Conservation (phyloP, 2,329 filamentous ascomycete genomes). For the Epicoccum nigrum region DNA sequence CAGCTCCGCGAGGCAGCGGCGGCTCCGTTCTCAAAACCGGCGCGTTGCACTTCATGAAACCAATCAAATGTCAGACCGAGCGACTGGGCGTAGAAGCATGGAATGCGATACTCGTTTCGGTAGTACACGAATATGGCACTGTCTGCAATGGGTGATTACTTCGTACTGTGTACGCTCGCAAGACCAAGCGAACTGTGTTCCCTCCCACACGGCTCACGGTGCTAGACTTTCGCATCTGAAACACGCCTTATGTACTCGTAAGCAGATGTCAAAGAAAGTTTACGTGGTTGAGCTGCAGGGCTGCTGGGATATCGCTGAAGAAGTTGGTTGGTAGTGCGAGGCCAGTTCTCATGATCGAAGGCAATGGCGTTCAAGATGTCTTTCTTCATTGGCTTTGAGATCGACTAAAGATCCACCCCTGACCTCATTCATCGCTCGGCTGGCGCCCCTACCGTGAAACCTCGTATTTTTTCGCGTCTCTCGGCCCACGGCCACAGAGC, state of each 20-base stretch:
- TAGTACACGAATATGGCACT: conserved; percentile 5
- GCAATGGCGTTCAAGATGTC: conserved; percentile 1
- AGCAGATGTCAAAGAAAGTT: neutral
- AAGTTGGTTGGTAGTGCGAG: conserved; percentile 11
- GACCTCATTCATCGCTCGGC: conserved; percentile 15
- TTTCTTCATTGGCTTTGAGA: conserved; percentile 11
- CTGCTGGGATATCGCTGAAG: conserved; percentile 7
- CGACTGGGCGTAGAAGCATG: conserved; percentile 3
- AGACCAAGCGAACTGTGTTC: conserved; percentile 4
- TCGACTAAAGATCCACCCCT: conserved; percentile 12
- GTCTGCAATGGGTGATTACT: neutral
- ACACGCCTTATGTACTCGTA: too few species aligned
- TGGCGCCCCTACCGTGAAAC: conserved; percentile 17
- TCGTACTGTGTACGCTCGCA: neutral
- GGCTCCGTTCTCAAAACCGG: neutral
- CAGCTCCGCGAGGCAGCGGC: conserved; percentile 2
- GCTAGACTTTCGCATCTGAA: too few species aligned
- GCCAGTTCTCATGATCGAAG: neutral
- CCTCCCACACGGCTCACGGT: too few species aligned
- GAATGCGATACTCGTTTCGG: conserved; percentile 11
- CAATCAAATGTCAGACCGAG: neutral
- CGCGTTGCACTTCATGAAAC: conserved; percentile 1
- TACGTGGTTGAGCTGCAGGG: conserved; percentile 3
- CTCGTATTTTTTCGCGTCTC: conserved; percentile 21
- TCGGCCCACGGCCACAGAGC: neutral